Evolutionary conservation across 129 eudicot genomes (phyloP), one percentile per base, ranked within the genome.

Genomic region (Smallanthus sonchifolius): DNA sequence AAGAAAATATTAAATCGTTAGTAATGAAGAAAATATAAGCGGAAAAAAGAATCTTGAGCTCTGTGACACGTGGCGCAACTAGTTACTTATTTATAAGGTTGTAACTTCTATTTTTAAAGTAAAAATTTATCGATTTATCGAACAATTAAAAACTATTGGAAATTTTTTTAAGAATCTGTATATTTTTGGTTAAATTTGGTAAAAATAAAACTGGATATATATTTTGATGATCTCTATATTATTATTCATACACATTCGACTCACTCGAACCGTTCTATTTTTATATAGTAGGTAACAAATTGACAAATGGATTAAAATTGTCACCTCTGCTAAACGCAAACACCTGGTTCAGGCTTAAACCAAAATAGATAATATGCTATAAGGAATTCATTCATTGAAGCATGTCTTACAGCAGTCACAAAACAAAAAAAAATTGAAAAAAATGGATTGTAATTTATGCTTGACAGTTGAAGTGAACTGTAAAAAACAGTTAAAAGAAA

Each of bases 381-480:
- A 65, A 65, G 69, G 30, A 38, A 65, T 39, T 65, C 34, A 65
- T 65, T 65, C 69, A 65, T 38, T 17, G 48, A 37, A 65, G 47
- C 48, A 65, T 62, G 13, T 62, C 67, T 62, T 62, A 36, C 43
- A 62, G 67, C 69, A 65, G 48, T 65, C 49, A 39, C 15, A 38
- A 65, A 65, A 38, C 47, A 17, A 65, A 38, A 16, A 65, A 15
- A 38, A 65, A 36, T 36, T 15, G 38, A 38, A 65, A 17, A 65
- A 65, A 14, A 51, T 70, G 37, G 65, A 16, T 70, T 51, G 75
- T 35, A 70, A 51, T 70, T 51, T 51, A 70, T 51, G 75, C 64
- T 70, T 36, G 64, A 20, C 64, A 51, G 42, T 70, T 55, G 16
- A 70, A 70, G 43, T 16, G 47, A 51, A 70, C 57, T 36, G 19